Conservation (phyloP, 495 filamentous ascomycete species). For the Rostrohypoxylon terebratum region DNA sequence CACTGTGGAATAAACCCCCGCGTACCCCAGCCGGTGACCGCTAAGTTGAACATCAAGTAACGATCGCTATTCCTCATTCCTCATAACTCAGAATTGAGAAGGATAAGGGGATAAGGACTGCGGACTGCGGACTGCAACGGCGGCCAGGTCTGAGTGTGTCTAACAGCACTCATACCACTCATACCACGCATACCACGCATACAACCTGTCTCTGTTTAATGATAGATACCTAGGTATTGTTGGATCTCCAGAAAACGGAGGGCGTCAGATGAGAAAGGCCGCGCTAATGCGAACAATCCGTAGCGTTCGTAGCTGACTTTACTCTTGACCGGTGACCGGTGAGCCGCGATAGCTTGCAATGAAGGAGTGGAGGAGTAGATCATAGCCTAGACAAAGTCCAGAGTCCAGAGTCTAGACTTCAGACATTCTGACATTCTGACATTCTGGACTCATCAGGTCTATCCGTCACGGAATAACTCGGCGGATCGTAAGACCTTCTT, state of each 20-base stretch:
- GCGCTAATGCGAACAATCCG: conserved; percentile 30
- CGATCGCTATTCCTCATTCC: neutral
- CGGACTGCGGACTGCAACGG: neutral
- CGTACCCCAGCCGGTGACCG: conserved; percentile 14
- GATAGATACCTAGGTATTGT: neutral
- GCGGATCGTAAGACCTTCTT: neutral
- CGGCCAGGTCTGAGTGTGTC: conserved; percentile 20
- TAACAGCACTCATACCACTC: neutral
- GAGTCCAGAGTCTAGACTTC: conserved; percentile 9
- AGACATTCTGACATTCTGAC: neutral
- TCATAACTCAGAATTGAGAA: conserved; percentile 20
- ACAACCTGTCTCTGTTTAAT: neutral
- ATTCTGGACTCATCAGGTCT: conserved; percentile 8
- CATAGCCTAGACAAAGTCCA: conserved; percentile 21
- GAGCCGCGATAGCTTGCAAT: conserved; percentile 15
- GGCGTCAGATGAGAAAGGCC: conserved; percentile 17
- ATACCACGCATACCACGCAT: too few relatives aligned
- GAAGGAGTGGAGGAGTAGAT: conserved; percentile 24
- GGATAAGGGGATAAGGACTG: too few relatives aligned
- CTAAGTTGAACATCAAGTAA: neutral
- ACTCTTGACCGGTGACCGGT: conserved; percentile 11
- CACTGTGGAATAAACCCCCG: conserved; percentile 2
- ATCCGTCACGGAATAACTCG: conserved; percentile 11
- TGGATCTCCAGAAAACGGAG: neutral
- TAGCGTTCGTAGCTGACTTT: conserved; percentile 22